Evolutionary conservation across 768 basidiomycete genomes (phyloP).

Genomic region (Lactarius pseudohatsudake): DNA sequence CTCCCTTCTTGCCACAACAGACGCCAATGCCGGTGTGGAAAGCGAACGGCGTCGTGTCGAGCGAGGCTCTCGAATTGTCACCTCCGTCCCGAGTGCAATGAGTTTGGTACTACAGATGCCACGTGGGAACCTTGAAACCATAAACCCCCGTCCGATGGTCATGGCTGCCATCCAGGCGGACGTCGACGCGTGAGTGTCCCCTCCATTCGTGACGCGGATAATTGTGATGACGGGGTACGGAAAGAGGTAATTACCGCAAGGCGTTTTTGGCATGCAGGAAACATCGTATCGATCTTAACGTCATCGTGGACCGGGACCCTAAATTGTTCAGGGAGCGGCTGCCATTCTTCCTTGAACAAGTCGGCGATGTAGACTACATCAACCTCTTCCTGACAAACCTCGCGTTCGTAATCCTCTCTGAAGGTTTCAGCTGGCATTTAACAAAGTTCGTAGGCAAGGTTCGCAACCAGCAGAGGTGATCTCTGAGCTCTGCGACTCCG

Average conservation of each 20-base stretch:
- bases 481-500: slow-evolving; percentile 69
- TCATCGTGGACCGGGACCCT: slow-evolving; percentile 83
- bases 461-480: slow-evolving; percentile 57
- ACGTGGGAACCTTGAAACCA: slow-evolving; percentile 92
- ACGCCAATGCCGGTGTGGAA: slow-evolving; percentile 19
- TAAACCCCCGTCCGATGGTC: slow-evolving; percentile 89
- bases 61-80: slow-evolving; percentile 86
- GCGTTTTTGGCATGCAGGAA: slow-evolving; percentile 91
- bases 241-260: slow-evolving; percentile 73
- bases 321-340: slow-evolving; percentile 62
- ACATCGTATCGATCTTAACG: slow-evolving; percentile 88
- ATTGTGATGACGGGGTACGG: background rate
- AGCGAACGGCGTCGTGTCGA: slow-evolving; percentile 84
- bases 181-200: slow-evolving; percentile 60
- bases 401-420: slow-evolving; percentile 50
- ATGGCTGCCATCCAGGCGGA: slow-evolving; percentile 80
- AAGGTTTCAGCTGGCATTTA: background rate
- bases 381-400: slow-evolving; percentile 88
- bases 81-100: slow-evolving; percentile 85
- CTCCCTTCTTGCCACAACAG: slow-evolving; percentile 32
- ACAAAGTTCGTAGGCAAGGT: slow-evolving; percentile 51
- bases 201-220: background rate
- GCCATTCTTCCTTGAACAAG: slow-evolving; percentile 72
- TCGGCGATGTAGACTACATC: slow-evolving; percentile 87
- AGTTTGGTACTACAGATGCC: slow-evolving; percentile 96